Base-by-base conservation (phyloP, 1,284 basidiomycete genomes). In the Schizophyllum commune region DNA sequence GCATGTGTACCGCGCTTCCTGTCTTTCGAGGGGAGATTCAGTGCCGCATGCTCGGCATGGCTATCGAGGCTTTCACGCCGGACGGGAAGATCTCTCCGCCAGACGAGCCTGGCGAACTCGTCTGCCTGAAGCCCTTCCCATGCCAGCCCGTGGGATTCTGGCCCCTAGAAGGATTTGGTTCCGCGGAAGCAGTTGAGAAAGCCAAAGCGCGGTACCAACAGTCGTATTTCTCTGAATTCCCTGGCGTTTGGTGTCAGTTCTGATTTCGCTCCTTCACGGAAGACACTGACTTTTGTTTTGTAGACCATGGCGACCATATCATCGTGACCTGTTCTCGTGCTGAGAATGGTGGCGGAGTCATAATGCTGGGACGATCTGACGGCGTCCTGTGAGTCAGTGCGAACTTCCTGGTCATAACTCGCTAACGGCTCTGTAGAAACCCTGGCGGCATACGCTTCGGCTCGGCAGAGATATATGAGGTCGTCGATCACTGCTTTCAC, bases 11-110 rank as follows among this genome's bases (percentile, higher is more conserved):
- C 52, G 82, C 83, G 15, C 77, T 94, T 51, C 91, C 92, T 5
- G 92, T 95, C 1, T 89, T 86, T 74, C 83, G 88, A 55, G 92
- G 92, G 39, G 92, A 95, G 74, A 86, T 95, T 55, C 93, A 94
- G 73, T 88, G 88, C 64, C 82, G 91, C 22, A 88, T 92, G 81
- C 79, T 94, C 27, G 92, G 92, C 47, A 94, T 94, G 88, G 88
- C 85, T 27, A 73, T 86, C 51, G 81, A 84, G 68, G 80, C 80
- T 56, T 86, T 76, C 69, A 75, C 77, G 32, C 75, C 79, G 1
- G 70, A 73, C 52, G 85, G 85, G 15, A 73, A 67, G 21, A 64
- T 68, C 5, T 79, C 78, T 58, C 71, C 70, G 13, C 76, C 81
- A 33, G 83, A 77, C 57, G 78, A 82, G 66, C 70, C 82, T 59